A percentile compares a stretch with the other conserved stretches of the same genome.
phyloP scores from a whole-genome alignment of 805 yeast species.

The Saccharomyces eubayanus region DNA sequence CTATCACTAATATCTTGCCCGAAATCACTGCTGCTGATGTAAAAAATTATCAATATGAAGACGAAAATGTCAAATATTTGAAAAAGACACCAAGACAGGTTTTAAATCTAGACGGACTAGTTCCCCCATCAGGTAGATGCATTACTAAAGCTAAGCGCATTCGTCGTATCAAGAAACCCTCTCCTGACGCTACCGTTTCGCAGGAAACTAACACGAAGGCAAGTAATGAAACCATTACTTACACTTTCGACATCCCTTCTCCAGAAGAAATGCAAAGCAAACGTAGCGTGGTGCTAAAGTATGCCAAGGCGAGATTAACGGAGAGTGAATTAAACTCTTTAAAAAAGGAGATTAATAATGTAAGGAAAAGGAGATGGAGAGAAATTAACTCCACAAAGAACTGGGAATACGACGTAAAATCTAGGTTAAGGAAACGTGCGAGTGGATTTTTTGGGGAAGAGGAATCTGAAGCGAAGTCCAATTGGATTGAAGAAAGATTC shows the following conservation, averaged over 20 bases:
- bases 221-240: slow-evolving; percentile 2
- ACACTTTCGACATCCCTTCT: slow-evolving; percentile 18
- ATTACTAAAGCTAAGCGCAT: slow-evolving; percentile 1
- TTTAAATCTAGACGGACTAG: slow-evolving; percentile 26
- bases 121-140: slow-evolving; percentile 15
- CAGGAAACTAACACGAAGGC: slow-evolving; percentile 7
- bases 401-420: slow-evolving; percentile 78
- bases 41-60: slow-evolving; percentile 2
- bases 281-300: slow-evolving; percentile 17
- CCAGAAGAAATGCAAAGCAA: slow-evolving; percentile 12
- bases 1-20: slow-evolving; percentile 20
- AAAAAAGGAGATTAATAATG: slow-evolving; percentile 24
- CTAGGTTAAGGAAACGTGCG: slow-evolving; percentile 71
- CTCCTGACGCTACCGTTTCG: slow-evolving; percentile 3
- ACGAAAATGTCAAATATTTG: slow-evolving; percentile 2
- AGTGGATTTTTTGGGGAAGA: slow-evolving; percentile 52
- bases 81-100: slow-evolving; percentile 10
- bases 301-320: slow-evolving; percentile 16
- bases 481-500: slow-evolving; percentile 75
- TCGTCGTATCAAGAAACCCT: slow-evolving; percentile 5
- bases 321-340: slow-evolving; percentile 16
- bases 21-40: slow-evolving; percentile 7
- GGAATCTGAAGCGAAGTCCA: slow-evolving; percentile 44
- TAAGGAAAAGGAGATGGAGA: slow-evolving; percentile 31
- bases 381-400: slow-evolving; percentile 64